Conservation (phyloP, 208 protist genomes). For the Herpetomonas muscarum region DNA sequence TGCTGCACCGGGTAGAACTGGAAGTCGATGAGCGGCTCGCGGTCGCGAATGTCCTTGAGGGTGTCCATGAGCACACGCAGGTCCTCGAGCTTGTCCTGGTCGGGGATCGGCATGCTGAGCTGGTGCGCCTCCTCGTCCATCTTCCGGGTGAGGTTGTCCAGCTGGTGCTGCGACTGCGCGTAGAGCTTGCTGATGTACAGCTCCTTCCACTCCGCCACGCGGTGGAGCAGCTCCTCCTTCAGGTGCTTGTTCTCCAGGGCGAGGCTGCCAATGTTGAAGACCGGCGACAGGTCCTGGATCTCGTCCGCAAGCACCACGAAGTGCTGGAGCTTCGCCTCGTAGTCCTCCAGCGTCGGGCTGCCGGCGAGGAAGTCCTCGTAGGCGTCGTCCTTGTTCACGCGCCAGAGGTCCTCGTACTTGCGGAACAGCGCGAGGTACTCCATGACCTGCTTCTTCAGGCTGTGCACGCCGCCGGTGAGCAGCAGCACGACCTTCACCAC, state of each 20-base stretch:
- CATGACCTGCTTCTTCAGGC: constrained; percentile 91
- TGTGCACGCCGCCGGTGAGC: constrained; percentile 90
- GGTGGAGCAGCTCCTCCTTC: constrained; percentile 88
- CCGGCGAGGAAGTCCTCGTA: constrained; percentile 88
- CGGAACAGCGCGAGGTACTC: constrained; percentile 90
- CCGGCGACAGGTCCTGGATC: constrained; percentile 74
- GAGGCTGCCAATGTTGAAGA: constrained; percentile 92
- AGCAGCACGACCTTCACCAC: constrained; percentile 94
- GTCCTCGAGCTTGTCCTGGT: constrained; percentile 93
- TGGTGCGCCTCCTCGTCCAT: constrained; percentile 92
- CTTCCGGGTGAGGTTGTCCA: constrained; percentile 88
- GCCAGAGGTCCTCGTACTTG: constrained; percentile 95
- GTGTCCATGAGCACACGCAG: constrained; percentile 93
- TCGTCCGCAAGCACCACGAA: constrained; percentile 90
- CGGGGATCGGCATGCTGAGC: constrained; percentile 88
- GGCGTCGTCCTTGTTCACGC: constrained; percentile 89
- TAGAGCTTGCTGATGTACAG: constrained; percentile 94
- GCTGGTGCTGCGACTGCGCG: constrained; percentile 80
- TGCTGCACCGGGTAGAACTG: constrained; percentile 93
- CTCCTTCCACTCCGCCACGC: constrained; percentile 93
- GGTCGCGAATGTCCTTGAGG: constrained; percentile 87
- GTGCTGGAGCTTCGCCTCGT: constrained; percentile 87
- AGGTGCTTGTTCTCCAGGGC: constrained; percentile 92
- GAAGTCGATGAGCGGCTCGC: constrained; percentile 92
- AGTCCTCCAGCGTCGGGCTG: constrained; percentile 89